Base-by-base conservation (phyloP, 192 early-diverging fungal genomes). In the Coemansia biformis region DNA sequence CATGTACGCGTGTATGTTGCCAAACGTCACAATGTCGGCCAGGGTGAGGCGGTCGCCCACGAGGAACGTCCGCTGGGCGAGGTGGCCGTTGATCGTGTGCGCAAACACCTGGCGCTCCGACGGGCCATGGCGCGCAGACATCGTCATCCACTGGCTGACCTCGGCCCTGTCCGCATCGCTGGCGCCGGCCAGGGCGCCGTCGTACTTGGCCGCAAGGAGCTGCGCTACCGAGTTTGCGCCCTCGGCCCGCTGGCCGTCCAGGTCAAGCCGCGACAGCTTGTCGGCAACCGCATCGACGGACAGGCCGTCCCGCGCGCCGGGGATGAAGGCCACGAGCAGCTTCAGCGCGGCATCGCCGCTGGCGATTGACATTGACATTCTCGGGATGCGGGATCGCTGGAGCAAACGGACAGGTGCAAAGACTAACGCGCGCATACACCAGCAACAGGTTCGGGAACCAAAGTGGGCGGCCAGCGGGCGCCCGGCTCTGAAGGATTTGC, bases 21-120 rank as follows among this genome's bases (percentile, higher is more conserved):
- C 75, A 78, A 86, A 89, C 9, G 79, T 66, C 13, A 81, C 76
- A 23, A 87, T 46, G 49, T 89, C 86, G 1, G 81, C 83, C 33
- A 85, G 54, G 5, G 83, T 78, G 31, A 88, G 55, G 43, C 50
- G 46, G 68, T 89, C 81, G 43, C 65, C 76, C 16, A 81, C 80
- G 49, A 89, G 63, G 58, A 79, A 89, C 24, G 86, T 89, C 34
- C 65, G 55, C 24, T 50, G 65, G n/a, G 66, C 78, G 26, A 89
- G 64, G 37, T 86, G 81, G 24, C 78, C 66, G 66, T 89, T 79
- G 63, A 82, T 65, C 5, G 66, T 55, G 43, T 74, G 70, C 18
- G 70, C 47, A 51, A 74, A 74, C 28, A 44, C 29, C 44, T 66
- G 63, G 50, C 63, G 70, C 63, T 74, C 70, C 4, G 59, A 34